A percentile compares a stretch with the other conserved stretches of the same genome.
Evolutionary conservation across 768 basidiomycete genomes (phyloP).

Genomic region (Lactifluus subvellereus): DNA sequence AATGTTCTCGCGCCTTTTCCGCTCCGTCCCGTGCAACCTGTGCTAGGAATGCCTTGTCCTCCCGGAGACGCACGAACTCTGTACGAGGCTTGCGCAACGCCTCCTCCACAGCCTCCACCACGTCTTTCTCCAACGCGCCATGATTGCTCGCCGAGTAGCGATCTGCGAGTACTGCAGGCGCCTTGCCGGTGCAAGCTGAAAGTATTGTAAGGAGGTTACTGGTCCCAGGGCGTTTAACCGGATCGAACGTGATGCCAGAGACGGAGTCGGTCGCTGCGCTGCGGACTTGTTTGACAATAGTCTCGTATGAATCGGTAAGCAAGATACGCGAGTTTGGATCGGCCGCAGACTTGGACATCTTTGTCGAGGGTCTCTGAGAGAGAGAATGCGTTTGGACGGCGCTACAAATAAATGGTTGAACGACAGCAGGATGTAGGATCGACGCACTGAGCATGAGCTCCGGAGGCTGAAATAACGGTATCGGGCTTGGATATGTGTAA

Average conservation of each 20-base stretch:
- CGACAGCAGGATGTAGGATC: neutral
- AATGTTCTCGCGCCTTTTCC: slow-evolving; percentile 53
- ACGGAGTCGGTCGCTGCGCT: slow-evolving; percentile 83
- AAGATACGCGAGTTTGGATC: slow-evolving; percentile 76
- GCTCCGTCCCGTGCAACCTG: slow-evolving; percentile 62
- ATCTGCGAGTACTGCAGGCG: too few relatives aligned
- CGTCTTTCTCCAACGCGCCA: too few relatives aligned
- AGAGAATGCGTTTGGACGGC: slow-evolving; percentile 74
- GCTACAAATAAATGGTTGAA: slow-evolving; percentile 40
- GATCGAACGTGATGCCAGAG: slow-evolving; percentile 73
- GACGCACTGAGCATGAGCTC: slow-evolving; percentile 66
- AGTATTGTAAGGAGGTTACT: too few relatives aligned
- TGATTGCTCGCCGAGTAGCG: too few relatives aligned
- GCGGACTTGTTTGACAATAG: slow-evolving; percentile 68
- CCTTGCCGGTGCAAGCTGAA: too few relatives aligned
- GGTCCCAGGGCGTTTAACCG: slow-evolving; percentile 70
- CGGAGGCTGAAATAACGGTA: slow-evolving; percentile 65
- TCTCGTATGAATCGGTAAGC: slow-evolving; percentile 62
- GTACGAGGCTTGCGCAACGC: slow-evolving; percentile 57
- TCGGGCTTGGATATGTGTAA: slow-evolving; percentile 45
- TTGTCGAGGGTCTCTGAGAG: slow-evolving; percentile 78
- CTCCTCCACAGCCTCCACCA: slow-evolving; percentile 71
- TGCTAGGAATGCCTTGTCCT: slow-evolving; percentile 54
- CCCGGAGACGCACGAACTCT: slow-evolving; percentile 60
- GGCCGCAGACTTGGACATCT: slow-evolving; percentile 94